Conservation (phyloP, 2,329 filamentous ascomycete genomes). For the Trichophyton schoenleinii region DNA sequence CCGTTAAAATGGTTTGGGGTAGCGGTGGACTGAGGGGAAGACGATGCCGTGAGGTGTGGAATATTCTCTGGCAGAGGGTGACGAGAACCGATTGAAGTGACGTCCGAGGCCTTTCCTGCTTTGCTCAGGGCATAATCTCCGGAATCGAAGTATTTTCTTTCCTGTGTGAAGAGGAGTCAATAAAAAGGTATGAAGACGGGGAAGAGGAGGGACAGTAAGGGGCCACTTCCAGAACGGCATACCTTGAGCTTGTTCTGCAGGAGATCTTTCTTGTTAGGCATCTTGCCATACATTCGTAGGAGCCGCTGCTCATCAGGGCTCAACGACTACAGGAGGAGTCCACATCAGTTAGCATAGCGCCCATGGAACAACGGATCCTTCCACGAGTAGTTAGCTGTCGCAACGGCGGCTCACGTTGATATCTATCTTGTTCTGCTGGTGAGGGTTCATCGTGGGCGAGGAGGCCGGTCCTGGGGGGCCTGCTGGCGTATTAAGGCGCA, state of each 20-base stretch:
- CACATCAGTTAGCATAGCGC: background rate
- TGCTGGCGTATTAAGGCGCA: background rate
- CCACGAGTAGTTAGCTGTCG: background rate
- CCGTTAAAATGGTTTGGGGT: constrained; percentile 22
- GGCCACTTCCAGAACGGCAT: constrained; percentile 7
- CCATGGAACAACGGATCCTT: background rate
- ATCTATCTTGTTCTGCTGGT: constrained; percentile 97
- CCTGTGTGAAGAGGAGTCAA: constrained; percentile 33
- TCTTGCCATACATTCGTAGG: constrained; percentile 94
- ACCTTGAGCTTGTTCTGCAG: constrained; percentile 95
- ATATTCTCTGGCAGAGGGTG: constrained; percentile 94
- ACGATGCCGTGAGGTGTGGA: constrained; percentile 67
- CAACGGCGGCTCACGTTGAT: constrained; percentile 57
- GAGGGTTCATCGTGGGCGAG: constrained; percentile 63
- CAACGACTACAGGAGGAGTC: constrained; percentile 52
- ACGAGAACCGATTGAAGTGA: constrained; percentile 84
- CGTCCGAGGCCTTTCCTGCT: constrained; percentile 89
- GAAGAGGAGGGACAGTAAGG: too few species aligned
- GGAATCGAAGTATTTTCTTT: constrained; percentile 97
- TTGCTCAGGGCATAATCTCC: constrained; percentile 95
- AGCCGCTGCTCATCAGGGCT: constrained; percentile 90
- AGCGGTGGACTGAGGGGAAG: constrained; percentile 23
- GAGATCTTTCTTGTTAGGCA: constrained; percentile 89
- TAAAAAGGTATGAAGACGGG: background rate
- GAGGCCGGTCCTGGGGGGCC: too few species aligned